Conservation (phyloP, 1,284 basidiomycete genomes). For the Meripilus lineatus region DNA sequence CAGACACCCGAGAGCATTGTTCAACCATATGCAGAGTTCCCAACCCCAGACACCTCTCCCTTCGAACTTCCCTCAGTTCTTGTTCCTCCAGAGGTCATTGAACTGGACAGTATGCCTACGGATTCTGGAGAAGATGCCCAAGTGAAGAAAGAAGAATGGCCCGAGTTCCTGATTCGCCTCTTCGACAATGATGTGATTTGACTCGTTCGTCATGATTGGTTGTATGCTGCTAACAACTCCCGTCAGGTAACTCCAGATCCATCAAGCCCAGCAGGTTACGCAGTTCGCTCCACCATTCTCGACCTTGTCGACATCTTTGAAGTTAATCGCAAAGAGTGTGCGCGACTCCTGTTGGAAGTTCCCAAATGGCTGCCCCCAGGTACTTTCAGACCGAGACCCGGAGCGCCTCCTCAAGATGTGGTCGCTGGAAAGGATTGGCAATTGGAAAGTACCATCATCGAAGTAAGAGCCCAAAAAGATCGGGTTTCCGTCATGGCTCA, state of each 20-base stretch:
- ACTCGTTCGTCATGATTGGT: conserved; percentile 2
- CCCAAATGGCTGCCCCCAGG: conserved; percentile 82
- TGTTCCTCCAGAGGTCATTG: conserved; percentile 85
- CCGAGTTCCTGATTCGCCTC: conserved; percentile 65
- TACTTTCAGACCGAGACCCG: conserved; percentile 76
- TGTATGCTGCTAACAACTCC: background rate
- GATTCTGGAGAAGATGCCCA: conserved; percentile 61
- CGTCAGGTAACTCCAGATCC: conserved; percentile 72
- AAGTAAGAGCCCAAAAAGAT: conserved; percentile 54
- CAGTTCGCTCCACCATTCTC: conserved; percentile 72
- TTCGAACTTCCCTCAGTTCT: conserved; percentile 76
- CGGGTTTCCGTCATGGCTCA: background rate
- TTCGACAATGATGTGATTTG: conserved; percentile 73
- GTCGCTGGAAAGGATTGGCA: conserved; percentile 65
- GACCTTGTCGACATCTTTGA: conserved; percentile 93
- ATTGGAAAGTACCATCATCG: conserved; percentile 75
- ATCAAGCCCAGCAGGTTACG: conserved; percentile 71
- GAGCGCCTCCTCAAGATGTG: conserved; percentile 45
- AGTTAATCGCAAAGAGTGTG: conserved; percentile 94
- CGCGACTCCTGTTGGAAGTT: conserved; percentile 81
- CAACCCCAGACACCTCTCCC: conserved; percentile 41
- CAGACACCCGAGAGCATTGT: conserved; percentile 55
- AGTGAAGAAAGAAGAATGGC: conserved; percentile 76
- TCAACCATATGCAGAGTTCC: conserved; percentile 57
- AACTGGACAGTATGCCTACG: conserved; percentile 63